These are phyloP conservation scores for Fusarium sp. DNA, from an alignment of 2,329 filamentous ascomycete species.

Conservation along the genomic window DNA sequence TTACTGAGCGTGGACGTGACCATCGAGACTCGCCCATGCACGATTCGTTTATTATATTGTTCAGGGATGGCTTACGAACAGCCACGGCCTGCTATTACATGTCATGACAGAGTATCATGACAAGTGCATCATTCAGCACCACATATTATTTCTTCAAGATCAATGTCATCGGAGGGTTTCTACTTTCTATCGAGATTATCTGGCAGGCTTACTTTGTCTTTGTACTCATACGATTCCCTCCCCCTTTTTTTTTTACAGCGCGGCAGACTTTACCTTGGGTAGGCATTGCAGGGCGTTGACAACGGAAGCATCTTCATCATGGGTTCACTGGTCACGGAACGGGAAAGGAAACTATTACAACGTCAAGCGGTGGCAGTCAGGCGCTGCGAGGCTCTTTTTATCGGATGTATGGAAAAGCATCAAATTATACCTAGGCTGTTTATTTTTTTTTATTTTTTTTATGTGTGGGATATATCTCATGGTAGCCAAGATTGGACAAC, in stretches of 20 bases:
- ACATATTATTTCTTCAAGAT: neutral
- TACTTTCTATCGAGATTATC: slow-evolving; percentile 8
- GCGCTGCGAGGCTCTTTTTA: slow-evolving; percentile 21
- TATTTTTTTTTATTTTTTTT: slow-evolving; percentile 5
- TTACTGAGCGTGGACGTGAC: slow-evolving; percentile 38
- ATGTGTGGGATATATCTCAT: slow-evolving; percentile 6
- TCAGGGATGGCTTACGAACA: neutral
- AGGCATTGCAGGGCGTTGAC: slow-evolving; percentile 41
- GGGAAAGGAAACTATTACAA: slow-evolving; percentile 10
- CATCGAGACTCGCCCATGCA: slow-evolving; percentile 19
- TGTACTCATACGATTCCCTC: slow-evolving; percentile 34
- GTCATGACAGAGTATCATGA: slow-evolving; percentile 12
- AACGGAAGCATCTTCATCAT: slow-evolving; percentile 22
- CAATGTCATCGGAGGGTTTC: neutral
- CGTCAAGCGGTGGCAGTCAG: slow-evolving; percentile 5
- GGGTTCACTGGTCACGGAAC: slow-evolving; percentile 1
- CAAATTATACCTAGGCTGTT: slow-evolving; percentile 15
- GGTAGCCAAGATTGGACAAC: slow-evolving; percentile 17
- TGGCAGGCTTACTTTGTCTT: slow-evolving; percentile 17
- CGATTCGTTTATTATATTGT: slow-evolving; percentile 17
- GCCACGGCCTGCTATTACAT: slow-evolving; percentile 1
- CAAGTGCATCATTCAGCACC: neutral
- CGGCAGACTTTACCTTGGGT: slow-evolving; percentile 16
- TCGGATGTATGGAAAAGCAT: slow-evolving; percentile 15
- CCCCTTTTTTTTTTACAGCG: slow-evolving; percentile 31